Evolutionary conservation across 2,329 filamentous ascomycete genomes (phyloP), one percentile per base, ranked within the genome.

Genomic region (Zymoseptoria ardabiliae): DNA sequence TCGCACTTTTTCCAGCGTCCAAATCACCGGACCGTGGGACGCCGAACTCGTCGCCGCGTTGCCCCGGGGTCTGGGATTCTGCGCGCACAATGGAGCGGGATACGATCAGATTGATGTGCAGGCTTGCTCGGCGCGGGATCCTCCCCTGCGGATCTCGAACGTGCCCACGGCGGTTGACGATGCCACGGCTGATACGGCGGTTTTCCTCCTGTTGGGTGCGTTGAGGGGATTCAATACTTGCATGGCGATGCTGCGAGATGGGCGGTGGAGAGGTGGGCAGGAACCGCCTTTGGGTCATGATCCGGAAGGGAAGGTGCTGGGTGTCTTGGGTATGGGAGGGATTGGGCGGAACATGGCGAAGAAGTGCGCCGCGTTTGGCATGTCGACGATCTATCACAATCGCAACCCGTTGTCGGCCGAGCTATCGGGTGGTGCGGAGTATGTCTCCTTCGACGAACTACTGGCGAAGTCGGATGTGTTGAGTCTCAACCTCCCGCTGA

Each of bases 241-340:
- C 55, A 88, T 94, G 79, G 70, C 80, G 3, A 78, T 82, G 11
- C 78, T 93, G 9, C 84, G 90, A 41, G 77, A 80, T 21, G 85
- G 86, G 0, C 76, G 83, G 59, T 95, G 89, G 87, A 81, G 84
- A 56, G 88, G 88, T 5, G 71, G 73, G 4, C 75, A 77, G 0
- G 71, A 74, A 6, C 77, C 79, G 2, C 80, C 82, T 0, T 79
- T 85, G 0, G 90, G 90, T 11, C 88, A 89, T 70, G 90, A 94
- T 69, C 90, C 90, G 1, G 80, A 89, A 72, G 89, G 88, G 41
- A 94, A 93, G 73, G 77, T 86, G 1, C 79, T 95, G 4, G 90
- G 90, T 0, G 91, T 95, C 61, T 73, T 95, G 49, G 90, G 90
- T 6, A 93, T 94, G 89, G 90, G 90, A 20, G 89, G 90, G 2